Evolutionary conservation across 306 rosid species (phyloP), one percentile per base, ranked within the genome.

Genomic region (Quercus wislizeni): DNA sequence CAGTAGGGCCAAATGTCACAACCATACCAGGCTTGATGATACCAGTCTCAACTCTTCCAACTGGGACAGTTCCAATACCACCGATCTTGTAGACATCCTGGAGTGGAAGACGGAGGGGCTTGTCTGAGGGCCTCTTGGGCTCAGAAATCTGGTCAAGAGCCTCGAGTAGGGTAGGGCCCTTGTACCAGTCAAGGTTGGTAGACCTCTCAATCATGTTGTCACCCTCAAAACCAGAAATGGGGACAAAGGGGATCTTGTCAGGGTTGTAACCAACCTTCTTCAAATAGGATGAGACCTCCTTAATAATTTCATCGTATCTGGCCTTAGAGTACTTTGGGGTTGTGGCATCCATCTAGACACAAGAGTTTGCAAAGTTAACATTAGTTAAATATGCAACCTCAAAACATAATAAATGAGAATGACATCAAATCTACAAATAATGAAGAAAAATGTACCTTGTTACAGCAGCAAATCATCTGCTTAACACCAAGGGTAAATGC

Each of bases 401-500:
- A 62, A 10, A 12, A 15, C 2, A 51, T 5, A 25, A 46, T 4
- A 12, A 15, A 62, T 13, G 14, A 49, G 2, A 13, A 63, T 10
- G 18, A 14, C 17, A 18, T 38, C 19, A 6, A 17, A 30, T 5
- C 7, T 18, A n/a, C 6, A 23, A 27, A 4, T 9, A 2, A 55
- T 30, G 35, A n/a, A 14, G 21, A 62, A 6, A 6, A 71, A 6
- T 6, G 18, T 25, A 85, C 85, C 80, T 85, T 85, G 83, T 85
- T 85, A 46, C 88, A 83, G 23, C 83, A 83, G 41, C 83, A 83
- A 35, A 83, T 83, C 87, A 84, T 84, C 76, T 84, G 88, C 78
- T n/a, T 85, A 21, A 85, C 88, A 69, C 88, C 85, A 74, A 85
- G 88, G 49, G 86, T 85, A 55, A 85, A 85, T 17, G 88, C 88